Evolutionary conservation across 2,329 filamentous ascomycete species (phyloP).

Genomic region (Amesomyces nigricolor): DNA sequence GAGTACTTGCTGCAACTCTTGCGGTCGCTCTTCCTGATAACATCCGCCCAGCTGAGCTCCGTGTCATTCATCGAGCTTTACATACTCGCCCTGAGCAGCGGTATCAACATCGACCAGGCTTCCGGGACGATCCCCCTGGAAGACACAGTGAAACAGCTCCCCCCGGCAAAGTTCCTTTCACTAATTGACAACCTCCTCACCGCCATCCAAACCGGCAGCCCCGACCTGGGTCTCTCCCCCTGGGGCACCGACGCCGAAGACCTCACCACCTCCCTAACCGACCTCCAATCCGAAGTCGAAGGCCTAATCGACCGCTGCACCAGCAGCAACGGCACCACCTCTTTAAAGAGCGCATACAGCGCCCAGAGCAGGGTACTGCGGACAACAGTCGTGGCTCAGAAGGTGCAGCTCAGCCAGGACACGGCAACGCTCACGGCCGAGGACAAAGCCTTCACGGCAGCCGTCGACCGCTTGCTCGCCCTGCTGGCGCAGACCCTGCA

Average conservation of each 20-base stretch:
- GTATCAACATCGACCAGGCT: conserved; percentile 38
- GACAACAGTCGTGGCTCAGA: conserved; percentile 74
- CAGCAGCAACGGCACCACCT: conserved; percentile 46
- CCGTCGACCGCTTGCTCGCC: conserved; percentile 54
- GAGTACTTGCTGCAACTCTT: conserved; percentile 40
- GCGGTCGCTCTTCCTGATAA: conserved; percentile 44
- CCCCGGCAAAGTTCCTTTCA: conserved; percentile 43
- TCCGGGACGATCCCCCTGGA: conserved; percentile 51
- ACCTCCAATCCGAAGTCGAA: conserved; percentile 43
- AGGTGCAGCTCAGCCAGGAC: conserved; percentile 73
- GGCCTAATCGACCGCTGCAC: conserved; percentile 43
- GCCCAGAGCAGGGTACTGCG: conserved; percentile 64
- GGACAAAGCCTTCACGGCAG: conserved; percentile 63
- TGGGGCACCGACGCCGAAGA: conserved; percentile 31
- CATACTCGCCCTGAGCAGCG: conserved; percentile 53
- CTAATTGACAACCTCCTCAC: conserved; percentile 41
- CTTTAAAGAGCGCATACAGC: conserved; percentile 63
- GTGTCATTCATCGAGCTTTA: conserved; percentile 52
- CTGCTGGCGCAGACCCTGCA: conserved; percentile 38
- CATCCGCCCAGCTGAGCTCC: conserved; percentile 34
- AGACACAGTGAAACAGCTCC: conserved; percentile 54
- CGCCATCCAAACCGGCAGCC: conserved; percentile 34
- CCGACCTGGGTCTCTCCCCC: conserved; percentile 34
- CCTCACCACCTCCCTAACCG: conserved; percentile 33
- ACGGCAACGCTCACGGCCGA: conserved; percentile 63